phyloP scores from a whole-genome alignment of 2,329 filamentous ascomycete species.

The Trichoderma sp. region DNA sequence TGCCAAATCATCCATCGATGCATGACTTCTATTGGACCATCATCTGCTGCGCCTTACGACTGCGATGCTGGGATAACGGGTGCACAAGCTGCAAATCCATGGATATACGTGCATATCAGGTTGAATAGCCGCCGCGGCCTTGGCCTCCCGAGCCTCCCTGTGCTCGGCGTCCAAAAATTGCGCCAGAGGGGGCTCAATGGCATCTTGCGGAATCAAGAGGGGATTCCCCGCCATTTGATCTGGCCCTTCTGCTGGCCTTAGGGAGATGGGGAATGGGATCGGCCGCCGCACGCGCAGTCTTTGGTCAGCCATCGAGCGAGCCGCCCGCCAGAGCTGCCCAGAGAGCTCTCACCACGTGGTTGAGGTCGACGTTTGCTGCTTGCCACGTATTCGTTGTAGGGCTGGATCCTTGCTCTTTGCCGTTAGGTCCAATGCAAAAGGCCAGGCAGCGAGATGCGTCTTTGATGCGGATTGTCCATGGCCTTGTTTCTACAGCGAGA shows the following conservation, averaged over 20 bases:
- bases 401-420: constrained; percentile 8
- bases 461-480: background rate
- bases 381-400: constrained; percentile 14
- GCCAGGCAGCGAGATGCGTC: background rate
- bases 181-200: constrained; percentile 4
- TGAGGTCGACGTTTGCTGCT: background rate
- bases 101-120: background rate
- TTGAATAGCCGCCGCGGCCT: background rate
- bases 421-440: background rate
- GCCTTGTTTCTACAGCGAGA: background rate
- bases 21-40: background rate
- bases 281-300: background rate
- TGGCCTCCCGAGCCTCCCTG: background rate
- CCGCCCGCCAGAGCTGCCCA: background rate
- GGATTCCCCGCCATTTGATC: background rate
- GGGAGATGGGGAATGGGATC: background rate
- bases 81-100: background rate
- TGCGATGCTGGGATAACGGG: background rate
- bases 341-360: constrained; percentile 11
- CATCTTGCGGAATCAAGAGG: constrained; percentile 11
- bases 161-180: background rate
- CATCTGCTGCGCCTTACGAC: background rate
- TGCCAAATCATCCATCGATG: background rate
- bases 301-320: background rate
- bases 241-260: background rate